Percentiles rank a stretch among this genome's conserved stretches.
phyloP scores from a whole-genome alignment of 2,329 filamentous ascomycete species.

The Hyphodiscus sp. region DNA sequence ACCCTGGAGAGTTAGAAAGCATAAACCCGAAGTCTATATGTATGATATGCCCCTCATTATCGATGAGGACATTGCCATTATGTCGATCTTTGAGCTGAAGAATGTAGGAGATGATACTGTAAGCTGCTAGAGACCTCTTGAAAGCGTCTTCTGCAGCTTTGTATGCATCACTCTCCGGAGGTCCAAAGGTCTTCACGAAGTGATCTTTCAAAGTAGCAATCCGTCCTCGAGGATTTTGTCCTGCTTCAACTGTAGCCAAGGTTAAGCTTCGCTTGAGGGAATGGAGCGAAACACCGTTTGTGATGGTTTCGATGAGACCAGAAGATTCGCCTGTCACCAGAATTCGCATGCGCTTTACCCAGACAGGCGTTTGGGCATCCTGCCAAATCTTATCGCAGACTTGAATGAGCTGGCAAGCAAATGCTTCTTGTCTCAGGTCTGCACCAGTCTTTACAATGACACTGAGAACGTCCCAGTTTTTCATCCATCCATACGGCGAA shows the following conservation, averaged over 20 bases:
- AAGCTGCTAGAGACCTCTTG: constrained; percentile 74
- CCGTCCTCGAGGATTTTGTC: constrained; percentile 64
- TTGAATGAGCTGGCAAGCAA: constrained; percentile 77
- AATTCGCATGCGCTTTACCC: constrained; percentile 84
- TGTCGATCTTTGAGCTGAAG: constrained; percentile 81
- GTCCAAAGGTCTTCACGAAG: constrained; percentile 73
- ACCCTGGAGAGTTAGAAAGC: constrained; percentile 79
- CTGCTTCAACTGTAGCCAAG: constrained; percentile 64
- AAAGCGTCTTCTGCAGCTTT: constrained; percentile 70
- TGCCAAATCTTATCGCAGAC: constrained; percentile 79
- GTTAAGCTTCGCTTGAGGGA: constrained; percentile 78
- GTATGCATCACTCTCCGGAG: constrained; percentile 62
- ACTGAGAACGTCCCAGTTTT: constrained; percentile 81
- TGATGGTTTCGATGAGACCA: constrained; percentile 81
- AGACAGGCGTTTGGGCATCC: constrained; percentile 69
- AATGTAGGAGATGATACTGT: constrained; percentile 79
- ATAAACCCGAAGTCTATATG: constrained; percentile 91
- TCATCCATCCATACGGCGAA: constrained; percentile 82
- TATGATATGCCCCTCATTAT: constrained; percentile 79
- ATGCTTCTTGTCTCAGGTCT: constrained; percentile 77
- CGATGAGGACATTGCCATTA: constrained; percentile 80
- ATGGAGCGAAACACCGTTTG: constrained; percentile 81
- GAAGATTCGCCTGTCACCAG: constrained; percentile 80
- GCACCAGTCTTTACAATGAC: constrained; percentile 85
- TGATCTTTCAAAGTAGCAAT: constrained; percentile 79